Evolutionary conservation across 495 filamentous ascomycete species (phyloP).

Genomic region (Penicillium paxilli): DNA sequence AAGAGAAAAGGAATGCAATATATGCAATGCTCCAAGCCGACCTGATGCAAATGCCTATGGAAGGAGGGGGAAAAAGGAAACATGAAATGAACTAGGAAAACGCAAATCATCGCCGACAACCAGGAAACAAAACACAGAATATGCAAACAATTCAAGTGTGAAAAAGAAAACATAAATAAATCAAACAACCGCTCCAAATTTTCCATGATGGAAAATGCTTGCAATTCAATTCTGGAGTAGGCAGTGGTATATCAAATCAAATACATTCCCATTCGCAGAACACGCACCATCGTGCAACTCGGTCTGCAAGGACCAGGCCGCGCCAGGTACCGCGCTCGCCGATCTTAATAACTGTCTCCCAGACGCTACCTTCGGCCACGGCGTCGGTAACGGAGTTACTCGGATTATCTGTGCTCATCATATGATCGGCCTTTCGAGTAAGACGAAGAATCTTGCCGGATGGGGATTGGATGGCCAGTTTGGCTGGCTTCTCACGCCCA

Average conservation of each 20-base stretch:
- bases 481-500: conserved; percentile 79
- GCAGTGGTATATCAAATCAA: conserved; percentile 26
- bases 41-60: conserved; percentile 32
- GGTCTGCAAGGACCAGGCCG: conserved; percentile 89
- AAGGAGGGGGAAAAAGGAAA: conserved; percentile 5
- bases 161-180: conserved; percentile 8
- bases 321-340: conserved; percentile 90
- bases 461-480: conserved; percentile 91
- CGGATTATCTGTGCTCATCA: conserved; percentile 47
- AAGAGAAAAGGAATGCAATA: conserved; percentile 19
- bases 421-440: conserved; percentile 82
- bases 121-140: not conserved
- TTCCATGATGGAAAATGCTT: conserved; percentile 1
- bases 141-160: conserved; percentile 9
- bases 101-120: conserved; percentile 4
- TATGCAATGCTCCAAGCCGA: conserved; percentile 28
- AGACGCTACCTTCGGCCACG: conserved; percentile 73
- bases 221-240: conserved; percentile 4
- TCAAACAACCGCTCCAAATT: conserved; percentile 4
- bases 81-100: conserved; percentile 8
- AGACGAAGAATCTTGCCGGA: conserved; percentile 92
- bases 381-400: conserved; percentile 50
- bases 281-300: conserved; percentile 96
- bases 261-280: conserved; percentile 92
- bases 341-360: conserved; percentile 99